These are phyloP conservation scores for Helotiales sp. DNA, from an alignment of 2,329 filamentous ascomycete genomes.

Conservation along the genomic window DNA sequence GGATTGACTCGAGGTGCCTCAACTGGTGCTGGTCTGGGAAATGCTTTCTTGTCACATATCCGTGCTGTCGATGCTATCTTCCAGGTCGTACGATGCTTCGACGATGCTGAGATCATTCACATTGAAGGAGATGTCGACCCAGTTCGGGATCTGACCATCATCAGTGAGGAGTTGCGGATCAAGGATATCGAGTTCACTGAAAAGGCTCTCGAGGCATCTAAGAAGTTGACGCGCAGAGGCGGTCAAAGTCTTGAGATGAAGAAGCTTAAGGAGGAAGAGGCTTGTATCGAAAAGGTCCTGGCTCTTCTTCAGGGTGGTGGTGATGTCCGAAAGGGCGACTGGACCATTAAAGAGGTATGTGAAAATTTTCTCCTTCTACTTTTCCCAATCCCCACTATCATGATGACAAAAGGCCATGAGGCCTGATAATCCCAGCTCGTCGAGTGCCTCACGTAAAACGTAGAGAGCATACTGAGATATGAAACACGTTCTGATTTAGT, in stretches of 20 bases:
- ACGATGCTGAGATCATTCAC: constrained; percentile 99
- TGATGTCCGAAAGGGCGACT: constrained; percentile 89
- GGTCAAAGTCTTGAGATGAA: constrained; percentile 97
- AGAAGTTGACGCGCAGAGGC: constrained; percentile 93
- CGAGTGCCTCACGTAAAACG: constrained; percentile 82
- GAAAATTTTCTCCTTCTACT: constrained; percentile 32
- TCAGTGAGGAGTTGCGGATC: constrained; percentile 92
- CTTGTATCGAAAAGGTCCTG: constrained; percentile 88
- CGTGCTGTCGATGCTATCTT: constrained; percentile 98
- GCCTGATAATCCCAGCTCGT: constrained; percentile 99
- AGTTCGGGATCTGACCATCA: constrained; percentile 91
- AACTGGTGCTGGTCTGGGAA: constrained; percentile 95
- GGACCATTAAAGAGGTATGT: constrained; percentile 93
- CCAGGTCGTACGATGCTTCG: constrained; percentile 95
- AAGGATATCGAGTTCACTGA: constrained; percentile 99
- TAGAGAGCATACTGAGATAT: constrained; percentile 89
- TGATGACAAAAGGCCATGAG: constrained; percentile 98
- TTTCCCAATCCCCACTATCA: constrained; percentile 50
- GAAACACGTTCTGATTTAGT: constrained; percentile 44
- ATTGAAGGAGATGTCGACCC: constrained; percentile 99
- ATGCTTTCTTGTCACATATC: constrained; percentile 98
- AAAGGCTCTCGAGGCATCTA: constrained; percentile 88
- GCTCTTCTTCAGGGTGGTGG: constrained; percentile 85
- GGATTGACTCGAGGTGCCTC: constrained; percentile 95
- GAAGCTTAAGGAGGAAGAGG: constrained; percentile 93